Evolutionary conservation across 768 basidiomycete species (phyloP).

Genomic region (Tricholomella constricta): DNA sequence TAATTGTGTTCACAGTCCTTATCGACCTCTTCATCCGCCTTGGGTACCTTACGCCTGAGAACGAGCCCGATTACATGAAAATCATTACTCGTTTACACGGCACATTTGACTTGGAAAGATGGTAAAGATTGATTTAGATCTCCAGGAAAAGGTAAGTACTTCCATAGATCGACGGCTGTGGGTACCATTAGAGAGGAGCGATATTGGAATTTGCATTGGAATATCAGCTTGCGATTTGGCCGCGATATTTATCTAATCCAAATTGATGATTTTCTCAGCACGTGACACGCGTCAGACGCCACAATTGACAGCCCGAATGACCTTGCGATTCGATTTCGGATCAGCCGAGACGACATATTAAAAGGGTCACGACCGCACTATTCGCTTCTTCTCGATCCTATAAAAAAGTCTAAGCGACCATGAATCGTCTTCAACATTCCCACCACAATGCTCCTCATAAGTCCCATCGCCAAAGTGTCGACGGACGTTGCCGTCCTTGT

Average conservation of each 20-base stretch:
- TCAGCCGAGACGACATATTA: neutral
- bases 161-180: neutral
- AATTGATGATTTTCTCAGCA: neutral
- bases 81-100: conserved; percentile 77
- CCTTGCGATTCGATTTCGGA: neutral
- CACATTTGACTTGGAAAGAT: conserved; percentile 62
- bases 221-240: neutral
- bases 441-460: conserved; percentile 33
- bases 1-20: conserved; percentile 55
- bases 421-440: conserved; percentile 5
- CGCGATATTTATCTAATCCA: neutral
- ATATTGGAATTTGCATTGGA: neutral
- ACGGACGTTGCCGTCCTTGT: conserved; percentile 35
- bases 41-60: conserved; percentile 84
- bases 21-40: conserved; percentile 89
- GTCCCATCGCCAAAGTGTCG: conserved; percentile 30
- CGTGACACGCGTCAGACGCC: neutral
- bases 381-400: conserved; percentile 11
- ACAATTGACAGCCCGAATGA: neutral
- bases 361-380: neutral
- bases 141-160: neutral
- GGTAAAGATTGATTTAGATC: conserved; percentile 40
- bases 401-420: conserved; percentile 5
- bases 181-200: neutral
- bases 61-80: conserved; percentile 81